A percentile compares a stretch with the other conserved stretches of the same genome.
These are phyloP conservation scores for Fomes fomentarius DNA, from an alignment of 1,284 basidiomycete species.

Conservation along the genomic window DNA sequence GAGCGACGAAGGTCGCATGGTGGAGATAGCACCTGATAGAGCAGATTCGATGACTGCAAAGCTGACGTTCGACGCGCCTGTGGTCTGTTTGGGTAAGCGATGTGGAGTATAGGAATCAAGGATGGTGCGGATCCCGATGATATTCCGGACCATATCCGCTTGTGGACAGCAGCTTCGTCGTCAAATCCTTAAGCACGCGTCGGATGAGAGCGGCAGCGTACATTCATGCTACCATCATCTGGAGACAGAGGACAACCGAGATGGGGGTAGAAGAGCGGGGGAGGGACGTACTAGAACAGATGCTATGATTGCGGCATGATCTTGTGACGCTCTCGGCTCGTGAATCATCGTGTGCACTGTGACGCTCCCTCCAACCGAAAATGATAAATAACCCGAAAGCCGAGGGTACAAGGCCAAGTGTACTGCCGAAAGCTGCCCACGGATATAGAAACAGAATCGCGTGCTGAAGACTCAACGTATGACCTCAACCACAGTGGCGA, in stretches of 20 bases:
- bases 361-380: slow-evolving; percentile 8
- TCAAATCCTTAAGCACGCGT: no score
- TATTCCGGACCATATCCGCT: slow-evolving; percentile 14
- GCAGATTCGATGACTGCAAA: no score
- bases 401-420: slow-evolving; percentile 12
- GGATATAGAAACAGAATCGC: background rate
- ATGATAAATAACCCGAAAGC: slow-evolving; percentile 23
- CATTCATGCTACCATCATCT: no score
- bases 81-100: background rate
- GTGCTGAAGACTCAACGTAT: slow-evolving; percentile 4
- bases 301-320: background rate
- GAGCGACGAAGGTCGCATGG: no score
- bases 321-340: background rate
- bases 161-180: background rate
- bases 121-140: slow-evolving; percentile 9
- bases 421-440: slow-evolving; percentile 11
- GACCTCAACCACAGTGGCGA: slow-evolving; percentile 5
- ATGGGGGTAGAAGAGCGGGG: no score
- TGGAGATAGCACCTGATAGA: background rate
- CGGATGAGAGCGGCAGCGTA: no score
- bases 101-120: background rate
- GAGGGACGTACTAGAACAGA: background rate
- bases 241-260: background rate
- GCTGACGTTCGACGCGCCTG: background rate
- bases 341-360: background rate